Conservation (phyloP, 2,329 filamentous ascomycete genomes). For the Epichloe amarillans region DNA sequence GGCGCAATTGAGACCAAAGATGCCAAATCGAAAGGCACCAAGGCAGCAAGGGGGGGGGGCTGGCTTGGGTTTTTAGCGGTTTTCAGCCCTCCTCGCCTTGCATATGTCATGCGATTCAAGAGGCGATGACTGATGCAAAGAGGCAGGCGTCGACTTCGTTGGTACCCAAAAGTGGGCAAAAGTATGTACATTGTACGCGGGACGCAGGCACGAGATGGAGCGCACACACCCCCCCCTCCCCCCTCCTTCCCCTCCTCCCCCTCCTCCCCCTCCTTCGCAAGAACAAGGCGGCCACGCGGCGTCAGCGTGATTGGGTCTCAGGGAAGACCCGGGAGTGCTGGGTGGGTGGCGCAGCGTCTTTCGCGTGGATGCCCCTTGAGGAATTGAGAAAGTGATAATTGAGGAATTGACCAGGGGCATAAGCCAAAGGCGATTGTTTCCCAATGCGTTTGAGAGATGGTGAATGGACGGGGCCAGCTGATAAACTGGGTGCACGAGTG, state of each 20-base stretch:
- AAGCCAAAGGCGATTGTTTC: no score
- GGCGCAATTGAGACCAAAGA: background rate
- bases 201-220: conserved; percentile 3
- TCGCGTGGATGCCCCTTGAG: background rate
- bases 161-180: conserved; percentile 6
- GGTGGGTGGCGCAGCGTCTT: background rate
- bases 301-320: background rate
- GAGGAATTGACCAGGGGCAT: background rate
- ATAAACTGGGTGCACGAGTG: background rate
- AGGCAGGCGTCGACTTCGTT: conserved; percentile 2
- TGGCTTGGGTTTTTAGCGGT: background rate
- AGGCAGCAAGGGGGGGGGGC: conserved; percentile 2
- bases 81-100: background rate
- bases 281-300: background rate
- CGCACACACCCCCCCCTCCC: background rate
- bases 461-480: background rate
- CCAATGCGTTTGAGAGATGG: background rate
- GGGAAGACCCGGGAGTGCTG: background rate
- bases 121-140: background rate
- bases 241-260: no score
- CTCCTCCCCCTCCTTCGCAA: background rate
- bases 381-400: background rate
- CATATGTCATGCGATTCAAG: background rate
- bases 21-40: background rate
- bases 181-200: background rate